Evolutionary conservation across 768 basidiomycete species (phyloP).

Genomic region (Clavaria fumosa): DNA sequence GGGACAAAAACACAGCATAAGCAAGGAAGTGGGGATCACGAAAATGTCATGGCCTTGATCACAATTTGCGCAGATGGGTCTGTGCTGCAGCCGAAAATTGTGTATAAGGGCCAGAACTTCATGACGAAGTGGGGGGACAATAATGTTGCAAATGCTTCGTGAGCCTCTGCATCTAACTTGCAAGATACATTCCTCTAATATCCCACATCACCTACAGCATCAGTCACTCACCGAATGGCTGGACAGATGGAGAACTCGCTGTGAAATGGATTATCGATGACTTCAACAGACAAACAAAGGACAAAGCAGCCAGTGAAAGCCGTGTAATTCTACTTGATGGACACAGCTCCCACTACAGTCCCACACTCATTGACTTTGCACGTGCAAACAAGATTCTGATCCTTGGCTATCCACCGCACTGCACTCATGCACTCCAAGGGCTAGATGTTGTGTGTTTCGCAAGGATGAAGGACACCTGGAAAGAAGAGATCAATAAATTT

Average conservation of each 20-base stretch:
- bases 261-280: slow-evolving; percentile 14
- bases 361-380: slow-evolving; percentile 20
- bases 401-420: slow-evolving; percentile 25
- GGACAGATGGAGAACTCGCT: slow-evolving; percentile 16
- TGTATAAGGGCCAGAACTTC: slow-evolving; percentile 25
- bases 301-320: slow-evolving; percentile 19
- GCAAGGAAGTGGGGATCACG: slow-evolving; percentile 16
- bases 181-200: too few species aligned
- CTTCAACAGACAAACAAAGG: slow-evolving; percentile 21
- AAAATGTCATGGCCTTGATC: slow-evolving; percentile 23
- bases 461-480: slow-evolving; percentile 19
- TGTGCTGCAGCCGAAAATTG: slow-evolving; percentile 17
- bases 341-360: slow-evolving; percentile 25
- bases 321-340: slow-evolving; percentile 26
- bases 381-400: slow-evolving; percentile 22
- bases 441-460: slow-evolving; percentile 31
- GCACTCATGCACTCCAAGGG: slow-evolving; percentile 27
- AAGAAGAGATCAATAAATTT: neutral
- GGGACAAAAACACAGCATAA: slow-evolving; percentile 20
- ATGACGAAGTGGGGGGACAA: slow-evolving; percentile 18
- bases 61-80: slow-evolving; percentile 28
- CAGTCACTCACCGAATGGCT: slow-evolving; percentile 18
- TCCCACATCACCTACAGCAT: slow-evolving; percentile 11
- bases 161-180: slow-evolving; percentile 8
- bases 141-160: slow-evolving; percentile 23